Base-by-base conservation (phyloP, 345 rosid genomes). In the Alliaria petiolata region DNA sequence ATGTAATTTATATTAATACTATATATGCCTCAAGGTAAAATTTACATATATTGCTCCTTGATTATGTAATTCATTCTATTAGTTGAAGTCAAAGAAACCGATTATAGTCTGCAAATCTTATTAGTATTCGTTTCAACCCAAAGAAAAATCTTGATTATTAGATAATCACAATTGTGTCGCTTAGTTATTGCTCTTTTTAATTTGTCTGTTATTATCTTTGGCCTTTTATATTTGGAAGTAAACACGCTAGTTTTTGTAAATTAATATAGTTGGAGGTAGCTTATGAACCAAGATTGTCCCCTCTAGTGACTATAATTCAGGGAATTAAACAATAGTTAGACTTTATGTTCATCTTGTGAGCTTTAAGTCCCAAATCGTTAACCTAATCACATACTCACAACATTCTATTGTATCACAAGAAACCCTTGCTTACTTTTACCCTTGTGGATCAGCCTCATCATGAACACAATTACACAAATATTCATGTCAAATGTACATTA, bases 331-430 rank as follows among this genome's bases (percentile, higher is more conserved):
- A 56, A 9, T 38, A 22, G n/a, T 60, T 47, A 59, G 47, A 70
- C 50, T 59, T 22, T 59, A 8, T 22, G 1, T 60, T 36, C 13
- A 59, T 50, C 14, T 44, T 30, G 9, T 62, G 54, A 40, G 35
- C 15, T 28, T 50, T 7, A 61, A 71, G 69, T 71, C 76, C 28
- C 54, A 39, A 42, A 62, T 71, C 44, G 76, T 13, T 71, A 51
- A 71, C 76, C 76, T 71, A 71, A 62, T 61, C 75, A 71, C 34
- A 38, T 51, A 71, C 68, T 62, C 75, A 30, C 26, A 40, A 51
- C 52, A 30, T 40, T 71, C 12, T 31, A 6, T 51, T 52, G 34
- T 42, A 51, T 51, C 34, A 31, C 68, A 71, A 71, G 69, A 51
- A 71, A 71, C 43, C 69, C 39, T 59, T 13, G 45, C 44, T 25